A percentile compares a stretch with the other conserved stretches of the same genome.
These are phyloP conservation scores for Vicia faba DNA, from an alignment of 306 rosid genomes.

Conservation along the genomic window DNA sequence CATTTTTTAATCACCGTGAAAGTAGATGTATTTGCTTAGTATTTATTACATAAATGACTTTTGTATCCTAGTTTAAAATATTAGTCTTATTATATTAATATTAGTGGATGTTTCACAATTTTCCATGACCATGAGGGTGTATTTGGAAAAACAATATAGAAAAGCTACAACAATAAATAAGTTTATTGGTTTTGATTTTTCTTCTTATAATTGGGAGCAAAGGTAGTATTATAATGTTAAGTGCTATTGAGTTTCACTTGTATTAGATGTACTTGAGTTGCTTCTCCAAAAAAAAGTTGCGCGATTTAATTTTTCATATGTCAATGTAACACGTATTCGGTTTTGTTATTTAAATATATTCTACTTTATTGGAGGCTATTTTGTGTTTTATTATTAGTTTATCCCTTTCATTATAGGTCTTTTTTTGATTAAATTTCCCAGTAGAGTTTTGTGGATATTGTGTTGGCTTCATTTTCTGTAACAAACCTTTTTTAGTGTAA, in stretches of 20 bases:
- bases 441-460: background rate
- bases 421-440: slow-evolving; percentile 3
- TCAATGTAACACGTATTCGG: background rate
- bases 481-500: background rate
- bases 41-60: background rate
- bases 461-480: slow-evolving; percentile 3
- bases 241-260: background rate
- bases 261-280: slow-evolving; percentile 10
- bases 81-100: background rate
- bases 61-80: too few relatives aligned
- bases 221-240: background rate
- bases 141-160: background rate
- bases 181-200: background rate
- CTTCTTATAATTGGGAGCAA: background rate
- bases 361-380: slow-evolving; percentile 1
- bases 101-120: background rate
- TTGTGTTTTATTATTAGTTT: background rate
- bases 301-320: slow-evolving; percentile 12
- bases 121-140: too few relatives aligned
- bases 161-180: too few relatives aligned
- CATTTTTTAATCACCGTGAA: too few relatives aligned
- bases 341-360: slow-evolving; percentile 13
- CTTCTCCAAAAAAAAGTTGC: background rate
- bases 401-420: slow-evolving; percentile 3
- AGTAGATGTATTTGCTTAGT: too few relatives aligned